Evolutionary conservation across 2,329 filamentous ascomycete species (phyloP), one percentile per base, ranked within the genome.

Genomic region (Fusarium proliferatum): DNA sequence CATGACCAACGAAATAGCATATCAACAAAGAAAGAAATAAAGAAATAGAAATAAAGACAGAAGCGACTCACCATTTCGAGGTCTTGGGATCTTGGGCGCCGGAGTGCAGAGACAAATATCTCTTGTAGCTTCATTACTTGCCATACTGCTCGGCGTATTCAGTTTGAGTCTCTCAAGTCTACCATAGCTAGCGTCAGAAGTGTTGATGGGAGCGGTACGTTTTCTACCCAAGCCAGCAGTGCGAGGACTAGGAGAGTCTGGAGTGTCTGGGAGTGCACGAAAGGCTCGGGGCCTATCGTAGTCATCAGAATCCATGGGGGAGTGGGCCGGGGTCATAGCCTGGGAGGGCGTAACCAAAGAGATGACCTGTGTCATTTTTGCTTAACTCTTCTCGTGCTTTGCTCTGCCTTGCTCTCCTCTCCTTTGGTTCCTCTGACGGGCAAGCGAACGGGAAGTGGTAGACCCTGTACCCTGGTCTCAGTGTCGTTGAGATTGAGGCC

Each of bases 51-150:
- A 71, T 62, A 60, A 67, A 61, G 17, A 38, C 41, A 57, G n/a
- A 38, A 45, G 39, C 17, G 48, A 83, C 88, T 82, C 82, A 90
- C 88, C 88, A 77, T 90, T 90, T 52, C 88, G 84, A 61, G 88
- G 88, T 64, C 88, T 84, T 6, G 88, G 88, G 52, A 90, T 86
- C 77, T 89, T 90, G 9, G 88, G 88, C 23, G 85, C 84, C 49
- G 87, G 87, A 17, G 87, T 85, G 76, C 88, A 90, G 69, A 90
- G 83, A 79, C 88, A 90, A 39, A 89, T 86, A 52, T 88, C 86
- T 59, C 82, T 78, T 39, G 78, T 69, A n/a, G 72, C 75, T 48
- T 82, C 80, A 43, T 74, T 80, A 36, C 76, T 75, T 59, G 76
- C 76, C 76, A 79, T 76, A 36, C 68, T 77, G 52, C 66, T 73